A percentile compares a stretch with the other conserved stretches of the same genome.
Evolutionary conservation across 169 alveolate genomes (phyloP).

Genomic region (Plasmodium gaboni): DNA sequence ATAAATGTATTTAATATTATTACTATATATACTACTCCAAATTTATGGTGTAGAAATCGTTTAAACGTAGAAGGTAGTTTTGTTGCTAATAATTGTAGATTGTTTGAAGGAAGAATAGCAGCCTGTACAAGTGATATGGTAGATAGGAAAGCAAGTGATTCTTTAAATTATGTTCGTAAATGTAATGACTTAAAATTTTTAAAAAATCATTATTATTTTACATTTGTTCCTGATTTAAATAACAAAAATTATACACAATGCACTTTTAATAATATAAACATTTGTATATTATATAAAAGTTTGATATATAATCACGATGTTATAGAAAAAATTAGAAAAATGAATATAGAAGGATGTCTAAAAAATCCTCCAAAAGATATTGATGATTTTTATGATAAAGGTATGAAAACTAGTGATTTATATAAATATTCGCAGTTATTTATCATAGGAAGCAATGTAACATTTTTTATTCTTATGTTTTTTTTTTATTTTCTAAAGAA

Average conservation of each 20-base stretch:
- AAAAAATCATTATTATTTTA: slow-evolving; percentile 57
- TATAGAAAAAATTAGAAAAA: slow-evolving; percentile 5
- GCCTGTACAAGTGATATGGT: slow-evolving; percentile 27
- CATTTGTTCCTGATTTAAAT: slow-evolving; percentile 56
- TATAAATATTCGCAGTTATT: slow-evolving; percentile 60
- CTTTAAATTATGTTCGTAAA: slow-evolving; percentile 23
- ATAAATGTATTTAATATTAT: slow-evolving; percentile 71
- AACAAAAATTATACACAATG: slow-evolving; percentile 46
- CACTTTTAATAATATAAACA: slow-evolving; percentile 49
- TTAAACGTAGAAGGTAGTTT: slow-evolving; percentile 55
- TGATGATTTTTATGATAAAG: slow-evolving; percentile 54
- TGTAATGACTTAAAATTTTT: slow-evolving; percentile 46
- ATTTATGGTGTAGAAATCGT: slow-evolving; percentile 81
- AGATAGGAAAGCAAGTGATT: not conserved
- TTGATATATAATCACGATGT: slow-evolving; percentile 24
- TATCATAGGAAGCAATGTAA: slow-evolving; percentile 69
- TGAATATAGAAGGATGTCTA: slow-evolving; percentile 47
- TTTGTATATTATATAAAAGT: slow-evolving; percentile 44
- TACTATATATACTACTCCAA: slow-evolving; percentile 76
- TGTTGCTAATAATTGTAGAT: slow-evolving; percentile 77
- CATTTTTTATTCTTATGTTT: slow-evolving; percentile 40
- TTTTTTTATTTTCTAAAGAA: slow-evolving; percentile 54
- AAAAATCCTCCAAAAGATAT: slow-evolving; percentile 25
- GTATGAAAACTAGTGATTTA: slow-evolving; percentile 62
- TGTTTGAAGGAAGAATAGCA: slow-evolving; percentile 75